A percentile compares a stretch with the other conserved stretches of the same genome.
Evolutionary conservation across 106 monocot species (phyloP).

Genomic region (Dioscorea alata): DNA sequence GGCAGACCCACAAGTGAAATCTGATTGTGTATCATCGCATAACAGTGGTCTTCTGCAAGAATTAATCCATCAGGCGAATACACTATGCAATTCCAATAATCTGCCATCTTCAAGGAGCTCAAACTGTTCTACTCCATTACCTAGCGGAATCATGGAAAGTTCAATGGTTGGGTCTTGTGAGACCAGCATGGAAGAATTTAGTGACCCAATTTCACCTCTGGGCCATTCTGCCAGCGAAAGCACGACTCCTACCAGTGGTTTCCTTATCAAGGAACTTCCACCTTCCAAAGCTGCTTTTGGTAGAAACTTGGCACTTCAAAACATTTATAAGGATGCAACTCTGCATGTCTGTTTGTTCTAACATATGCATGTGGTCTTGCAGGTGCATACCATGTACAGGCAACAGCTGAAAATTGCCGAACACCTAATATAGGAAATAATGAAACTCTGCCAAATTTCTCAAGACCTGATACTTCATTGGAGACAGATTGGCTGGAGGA

Average conservation of each 20-base stretch:
- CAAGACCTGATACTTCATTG: conserved; percentile 25
- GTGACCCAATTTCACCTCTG: conserved; percentile 32
- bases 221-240: conserved; percentile 26
- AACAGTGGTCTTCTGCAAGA: conserved; percentile 53
- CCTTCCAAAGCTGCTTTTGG: conserved; percentile 12
- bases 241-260: conserved; percentile 25
- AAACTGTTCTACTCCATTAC: conserved; percentile 16
- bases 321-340: no score
- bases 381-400: conserved; percentile 6
- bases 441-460: conserved; percentile 1
- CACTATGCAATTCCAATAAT: conserved; percentile 13
- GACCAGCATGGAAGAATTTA: conserved; percentile 9
- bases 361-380: neutral
- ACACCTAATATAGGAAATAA: neutral
- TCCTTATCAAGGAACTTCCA: conserved; percentile 19
- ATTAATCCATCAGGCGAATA: conserved; percentile 35
- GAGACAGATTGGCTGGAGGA: conserved; percentile 6
- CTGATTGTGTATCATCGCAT: conserved; percentile 21
- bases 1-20: conserved; percentile 11
- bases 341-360: neutral
- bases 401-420: neutral
- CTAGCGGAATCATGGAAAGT: conserved; percentile 7
- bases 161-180: conserved; percentile 5
- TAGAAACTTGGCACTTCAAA: neutral
- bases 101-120: conserved; percentile 29